phyloP scores from a whole-genome alignment of 2,329 filamentous ascomycete species.

The Amylocarpus encephaloides region DNA sequence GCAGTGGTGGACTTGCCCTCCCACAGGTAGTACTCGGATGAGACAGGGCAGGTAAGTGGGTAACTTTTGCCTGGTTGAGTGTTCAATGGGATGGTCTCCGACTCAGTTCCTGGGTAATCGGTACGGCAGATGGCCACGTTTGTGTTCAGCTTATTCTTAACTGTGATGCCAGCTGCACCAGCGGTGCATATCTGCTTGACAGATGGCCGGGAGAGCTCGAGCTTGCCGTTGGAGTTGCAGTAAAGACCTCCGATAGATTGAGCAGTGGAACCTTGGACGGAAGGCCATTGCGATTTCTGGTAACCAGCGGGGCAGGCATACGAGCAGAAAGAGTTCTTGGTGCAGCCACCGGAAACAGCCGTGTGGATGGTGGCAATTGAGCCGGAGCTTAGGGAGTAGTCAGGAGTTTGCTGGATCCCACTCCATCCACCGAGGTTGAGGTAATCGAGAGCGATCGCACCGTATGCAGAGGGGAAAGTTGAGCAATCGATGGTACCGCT shows the following conservation, averaged over 20 bases:
- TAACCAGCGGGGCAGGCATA: conserved; percentile 90
- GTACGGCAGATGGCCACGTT: conserved; percentile 81
- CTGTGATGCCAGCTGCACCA: conserved; percentile 60
- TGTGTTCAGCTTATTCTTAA: conserved; percentile 66
- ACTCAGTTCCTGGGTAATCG: conserved; percentile 90
- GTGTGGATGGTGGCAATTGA: conserved; percentile 49
- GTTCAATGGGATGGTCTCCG: conserved; percentile 73
- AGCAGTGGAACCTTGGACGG: conserved; percentile 66
- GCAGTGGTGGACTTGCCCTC: conserved; percentile 69
- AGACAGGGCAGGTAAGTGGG: conserved; percentile 69
- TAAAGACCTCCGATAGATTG: conserved; percentile 84
- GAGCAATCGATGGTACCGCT: conserved; percentile 66
- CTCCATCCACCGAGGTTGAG: conserved; percentile 68
- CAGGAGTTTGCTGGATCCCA: conserved; percentile 63
- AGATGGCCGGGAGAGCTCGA: conserved; percentile 67
- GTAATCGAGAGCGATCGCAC: conserved; percentile 65
- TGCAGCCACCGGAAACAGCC: conserved; percentile 56
- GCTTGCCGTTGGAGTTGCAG: conserved; percentile 67
- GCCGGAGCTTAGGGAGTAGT: conserved; percentile 51
- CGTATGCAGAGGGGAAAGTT: conserved; percentile 73
- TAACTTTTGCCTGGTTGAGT: conserved; percentile 52
- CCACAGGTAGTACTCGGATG: conserved; percentile 71
- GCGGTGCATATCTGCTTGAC: conserved; percentile 66
- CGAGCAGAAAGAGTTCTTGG: conserved; percentile 68
- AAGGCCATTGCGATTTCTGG: conserved; percentile 87